Percentiles rank a stretch among this genome's conserved stretches.
Evolutionary conservation across 768 basidiomycete genomes (phyloP).

Genomic region (Boletus fagicola): DNA sequence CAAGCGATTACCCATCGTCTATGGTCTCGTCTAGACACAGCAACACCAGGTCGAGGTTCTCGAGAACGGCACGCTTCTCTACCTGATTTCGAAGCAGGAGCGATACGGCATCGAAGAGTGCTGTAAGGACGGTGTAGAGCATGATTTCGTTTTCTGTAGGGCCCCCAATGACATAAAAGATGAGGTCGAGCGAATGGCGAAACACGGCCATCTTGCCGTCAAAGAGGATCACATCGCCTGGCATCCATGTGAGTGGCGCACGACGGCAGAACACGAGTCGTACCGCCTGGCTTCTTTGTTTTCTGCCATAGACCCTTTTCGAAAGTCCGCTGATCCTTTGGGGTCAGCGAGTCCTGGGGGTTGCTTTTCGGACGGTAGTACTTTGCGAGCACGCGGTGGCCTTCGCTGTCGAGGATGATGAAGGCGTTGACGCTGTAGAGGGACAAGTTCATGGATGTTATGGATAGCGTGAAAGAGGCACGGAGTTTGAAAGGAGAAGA

Average conservation of each 20-base stretch:
- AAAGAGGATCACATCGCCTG: conserved; percentile 92
- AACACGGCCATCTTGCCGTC: conserved; percentile 90
- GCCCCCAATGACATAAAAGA: conserved; percentile 89
- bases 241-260: neutral
- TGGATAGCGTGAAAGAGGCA: neutral
- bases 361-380: conserved; percentile 78
- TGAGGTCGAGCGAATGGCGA: conserved; percentile 92
- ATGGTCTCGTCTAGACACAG: conserved; percentile 95
- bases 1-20: conserved; percentile 83
- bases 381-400: conserved; percentile 91
- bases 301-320: conserved; percentile 96
- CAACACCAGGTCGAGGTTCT: conserved; percentile 90
- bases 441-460: conserved; percentile 61
- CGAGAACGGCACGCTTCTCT: conserved; percentile 91
- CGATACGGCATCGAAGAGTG: conserved; percentile 82
- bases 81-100: conserved; percentile 87
- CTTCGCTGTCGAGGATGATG: conserved; percentile 92
- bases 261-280: conserved; percentile 21
- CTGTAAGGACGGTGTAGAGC: conserved; percentile 80
- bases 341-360: conserved; percentile 37
- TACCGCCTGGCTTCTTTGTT: conserved; percentile 92
- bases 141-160: conserved; percentile 93
- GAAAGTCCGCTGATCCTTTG: conserved; percentile 94
- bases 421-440: conserved; percentile 87
- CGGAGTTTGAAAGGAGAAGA: conserved; percentile 23